A percentile compares a stretch with the other conserved stretches of the same genome.
Conservation (phyloP, 2,329 filamentous ascomycete genomes). For the Colletotrichum eremochloae region DNA sequence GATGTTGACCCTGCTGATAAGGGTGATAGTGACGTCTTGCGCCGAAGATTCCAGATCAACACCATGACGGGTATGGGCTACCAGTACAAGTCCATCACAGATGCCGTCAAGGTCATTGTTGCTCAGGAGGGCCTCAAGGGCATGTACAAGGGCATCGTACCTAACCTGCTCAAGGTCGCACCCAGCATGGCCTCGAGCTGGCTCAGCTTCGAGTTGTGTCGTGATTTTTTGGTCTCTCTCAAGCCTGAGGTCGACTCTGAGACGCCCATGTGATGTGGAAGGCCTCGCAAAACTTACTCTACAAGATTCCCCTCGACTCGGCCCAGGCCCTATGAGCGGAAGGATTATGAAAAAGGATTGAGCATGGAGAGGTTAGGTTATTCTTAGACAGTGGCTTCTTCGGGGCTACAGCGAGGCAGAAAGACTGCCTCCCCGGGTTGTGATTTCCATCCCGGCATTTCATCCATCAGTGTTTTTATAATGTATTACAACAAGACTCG, state of each 20-base stretch:
- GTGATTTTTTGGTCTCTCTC: conserved; percentile 83
- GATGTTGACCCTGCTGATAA: conserved; percentile 45
- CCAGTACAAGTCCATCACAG: conserved; percentile 88
- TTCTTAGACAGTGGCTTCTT: conserved; percentile 31
- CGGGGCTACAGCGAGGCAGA: conserved; percentile 26
- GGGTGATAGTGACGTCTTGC: conserved; percentile 81
- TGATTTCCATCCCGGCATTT: conserved; percentile 10
- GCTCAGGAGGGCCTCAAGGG: conserved; percentile 86
- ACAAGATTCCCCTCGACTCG: not conserved
- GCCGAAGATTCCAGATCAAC: conserved; percentile 96
- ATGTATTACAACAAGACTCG: conserved; percentile 39
- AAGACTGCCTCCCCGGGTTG: conserved; percentile 27
- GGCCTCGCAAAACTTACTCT: not conserved
- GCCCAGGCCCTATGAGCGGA: not conserved
- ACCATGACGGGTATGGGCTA: conserved; percentile 99
- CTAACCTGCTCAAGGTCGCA: conserved; percentile 95
- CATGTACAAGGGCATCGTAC: conserved; percentile 95
- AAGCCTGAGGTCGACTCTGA: conserved; percentile 58
- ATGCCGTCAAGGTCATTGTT: conserved; percentile 86
- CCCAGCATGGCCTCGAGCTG: conserved; percentile 99
- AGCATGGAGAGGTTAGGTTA: conserved; percentile 24
- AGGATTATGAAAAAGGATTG: conserved; percentile 5
- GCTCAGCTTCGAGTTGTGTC: conserved; percentile 95
- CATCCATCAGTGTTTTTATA: conserved; percentile 39
- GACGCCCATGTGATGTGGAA: conserved; percentile 25